Conservation (phyloP, 2,329 filamentous ascomycete species). For the Ciborinia camelliae region DNA sequence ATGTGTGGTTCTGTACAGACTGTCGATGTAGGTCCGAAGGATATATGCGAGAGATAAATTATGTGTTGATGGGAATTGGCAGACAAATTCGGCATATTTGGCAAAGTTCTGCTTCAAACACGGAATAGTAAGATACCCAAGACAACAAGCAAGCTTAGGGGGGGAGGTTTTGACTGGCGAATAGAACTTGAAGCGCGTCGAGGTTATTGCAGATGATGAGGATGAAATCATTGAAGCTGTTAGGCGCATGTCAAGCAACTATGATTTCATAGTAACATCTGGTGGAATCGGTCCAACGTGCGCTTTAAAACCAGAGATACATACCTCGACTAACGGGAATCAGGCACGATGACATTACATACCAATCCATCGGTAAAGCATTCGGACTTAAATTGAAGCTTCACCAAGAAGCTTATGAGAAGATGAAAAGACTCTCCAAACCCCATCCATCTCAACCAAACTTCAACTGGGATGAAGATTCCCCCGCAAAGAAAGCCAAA, state of each 20-base stretch:
- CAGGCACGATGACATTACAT: conserved; percentile 97
- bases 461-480: conserved; percentile 83
- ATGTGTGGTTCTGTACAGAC: conserved; percentile 31
- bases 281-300: conserved; percentile 95
- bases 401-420: conserved; percentile 70
- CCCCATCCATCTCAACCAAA: conserved; percentile 67
- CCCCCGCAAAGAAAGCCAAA: conserved; percentile 73
- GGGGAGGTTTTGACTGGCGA: conserved; percentile 44
- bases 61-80: conserved; percentile 25
- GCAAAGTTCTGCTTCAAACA: conserved; percentile 63
- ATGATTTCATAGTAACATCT: conserved; percentile 93
- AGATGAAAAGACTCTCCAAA: conserved; percentile 80
- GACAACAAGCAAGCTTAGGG: conserved; percentile 60
- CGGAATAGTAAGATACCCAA: conserved; percentile 52
- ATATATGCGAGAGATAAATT: neutral
- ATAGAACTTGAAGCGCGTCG: conserved; percentile 74
- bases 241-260: conserved; percentile 78
- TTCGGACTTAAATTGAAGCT: conserved; percentile 74
- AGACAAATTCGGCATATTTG: conserved; percentile 63
- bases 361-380: conserved; percentile 87
- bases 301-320: neutral
- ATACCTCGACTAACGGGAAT: neutral
- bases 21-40: conserved; percentile 37
- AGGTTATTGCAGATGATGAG: conserved; percentile 93
- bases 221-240: conserved; percentile 82